phyloP scores from a whole-genome alignment of 805 yeast genomes.

The Wickerhamiella shivajii region DNA sequence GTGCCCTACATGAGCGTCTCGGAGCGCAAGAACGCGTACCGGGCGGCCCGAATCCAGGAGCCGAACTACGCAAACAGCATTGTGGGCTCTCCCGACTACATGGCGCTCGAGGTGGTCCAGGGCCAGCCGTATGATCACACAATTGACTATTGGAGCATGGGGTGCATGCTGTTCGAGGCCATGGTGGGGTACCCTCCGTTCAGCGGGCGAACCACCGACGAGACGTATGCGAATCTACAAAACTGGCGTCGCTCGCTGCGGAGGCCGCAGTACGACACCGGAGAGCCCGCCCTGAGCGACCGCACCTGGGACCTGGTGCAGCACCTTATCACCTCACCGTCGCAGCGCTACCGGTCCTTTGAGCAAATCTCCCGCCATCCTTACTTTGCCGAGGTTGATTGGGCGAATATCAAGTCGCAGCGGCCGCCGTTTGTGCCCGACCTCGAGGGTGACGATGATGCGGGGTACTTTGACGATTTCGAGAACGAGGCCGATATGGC shows the following conservation, averaged over 20 bases:
- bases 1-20: constrained; percentile 57
- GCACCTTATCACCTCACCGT: constrained; percentile 65
- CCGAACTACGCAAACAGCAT: constrained; percentile 84
- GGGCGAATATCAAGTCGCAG: constrained; percentile 50
- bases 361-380: constrained; percentile 67
- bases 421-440: constrained; percentile 96
- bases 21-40: constrained; percentile 79
- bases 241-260: constrained; percentile 81
- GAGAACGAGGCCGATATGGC: constrained; percentile 95
- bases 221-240: constrained; percentile 84
- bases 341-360: constrained; percentile 58
- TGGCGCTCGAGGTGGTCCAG: constrained; percentile 94
- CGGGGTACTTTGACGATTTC: constrained; percentile 97
- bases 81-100: constrained; percentile 97
- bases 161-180: constrained; percentile 93
- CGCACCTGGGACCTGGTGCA: constrained; percentile 87
- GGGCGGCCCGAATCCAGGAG: constrained; percentile 55
- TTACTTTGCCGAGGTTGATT: constrained; percentile 74
- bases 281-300: constrained; percentile 83
- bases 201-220: constrained; percentile 84
- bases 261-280: constrained; percentile 85
- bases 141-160: constrained; percentile 97
- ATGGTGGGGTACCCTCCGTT: constrained; percentile 96
- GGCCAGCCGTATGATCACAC: constrained; percentile 91
- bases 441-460: constrained; percentile 91